Percentiles rank a stretch among this genome's conserved stretches.
Conservation (phyloP, 352 stramenopile species). For the Pythium dissimile region DNA sequence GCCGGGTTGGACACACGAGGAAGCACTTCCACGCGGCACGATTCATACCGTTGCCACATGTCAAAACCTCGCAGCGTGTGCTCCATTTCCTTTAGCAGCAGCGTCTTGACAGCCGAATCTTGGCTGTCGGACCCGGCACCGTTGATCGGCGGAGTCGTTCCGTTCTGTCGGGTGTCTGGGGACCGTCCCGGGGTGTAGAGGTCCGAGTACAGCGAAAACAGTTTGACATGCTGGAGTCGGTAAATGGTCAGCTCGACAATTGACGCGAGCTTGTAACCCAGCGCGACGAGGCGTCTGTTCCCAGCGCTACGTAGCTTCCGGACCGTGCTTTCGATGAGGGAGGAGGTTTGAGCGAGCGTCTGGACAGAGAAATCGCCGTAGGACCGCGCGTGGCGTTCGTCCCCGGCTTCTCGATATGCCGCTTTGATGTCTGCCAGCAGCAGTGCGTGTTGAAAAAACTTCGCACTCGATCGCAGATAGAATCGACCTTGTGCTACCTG, state of each 20-base stretch:
- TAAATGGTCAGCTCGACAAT: conserved; percentile 81
- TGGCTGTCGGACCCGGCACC: conserved; percentile 44
- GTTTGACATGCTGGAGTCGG: conserved; percentile 75
- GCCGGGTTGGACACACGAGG: conserved; percentile 73
- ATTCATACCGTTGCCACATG: conserved; percentile 84
- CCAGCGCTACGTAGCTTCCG: conserved; percentile 55
- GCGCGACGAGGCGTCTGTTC: conserved; percentile 56
- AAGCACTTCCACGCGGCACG: conserved; percentile 61
- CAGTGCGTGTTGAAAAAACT: conserved; percentile 84
- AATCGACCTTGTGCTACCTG: conserved; percentile 66
- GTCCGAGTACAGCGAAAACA: conserved; percentile 79
- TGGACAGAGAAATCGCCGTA: conserved; percentile 64
- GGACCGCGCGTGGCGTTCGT: conserved; percentile 53
- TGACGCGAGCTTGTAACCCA: conserved; percentile 81
- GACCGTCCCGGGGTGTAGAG: conserved; percentile 74
- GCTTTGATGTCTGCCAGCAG: conserved; percentile 77
- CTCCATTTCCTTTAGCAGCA: conserved; percentile 84
- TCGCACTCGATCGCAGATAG: conserved; percentile 72
- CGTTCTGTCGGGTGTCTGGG: conserved; percentile 66
- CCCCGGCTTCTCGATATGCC: conserved; percentile 68
- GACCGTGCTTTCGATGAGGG: conserved; percentile 79
- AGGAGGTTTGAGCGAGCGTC: conserved; percentile 73
- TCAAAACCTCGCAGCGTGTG: conserved; percentile 82
- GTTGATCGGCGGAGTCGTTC: conserved; percentile 67
- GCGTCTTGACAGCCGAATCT: conserved; percentile 60